Evolutionary conservation across 2,329 filamentous ascomycete genomes (phyloP), one percentile per base, ranked within the genome.

Genomic region (Onygenales sp.): DNA sequence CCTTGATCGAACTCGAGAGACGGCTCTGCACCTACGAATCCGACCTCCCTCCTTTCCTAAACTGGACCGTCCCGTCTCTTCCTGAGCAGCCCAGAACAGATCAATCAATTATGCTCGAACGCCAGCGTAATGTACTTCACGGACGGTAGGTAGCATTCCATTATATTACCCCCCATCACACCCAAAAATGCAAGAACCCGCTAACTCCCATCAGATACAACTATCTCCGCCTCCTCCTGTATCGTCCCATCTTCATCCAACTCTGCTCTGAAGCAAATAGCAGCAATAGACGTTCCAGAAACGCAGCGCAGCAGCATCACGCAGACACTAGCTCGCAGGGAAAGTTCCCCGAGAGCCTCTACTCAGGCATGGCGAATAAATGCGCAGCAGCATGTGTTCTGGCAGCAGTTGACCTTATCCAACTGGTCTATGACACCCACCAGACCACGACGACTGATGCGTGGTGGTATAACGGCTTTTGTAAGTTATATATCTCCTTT

Each of bases 401-500:
- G 2, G 57, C 65, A 2, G 65, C 68, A 0, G 59, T 65, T 3
- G 59, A 66, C 8, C 59, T 72, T 2, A 59, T 70, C 2, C 56
- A 58, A 1, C 58, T 67, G 5, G 56, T 70, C 1, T 54, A 67
- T 34, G 54, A 62, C 10, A 69, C 63, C 3, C 64, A 66, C 39
- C 49, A 52, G 40, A 63, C 63, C 1, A 55, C 62, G 1, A 40
- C 58, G 1, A 62, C 63, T 2, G 66, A 65, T 21, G 59, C 63
- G 3, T 70, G 67, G 69, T 71, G 69, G 69, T 70, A 70, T 54
- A 70, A 71, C 52, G 66, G 65, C 8, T 68, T 71, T 13, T 72
- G 69, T 70, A 61, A 39, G 67, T 60, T 3, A 39, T n/a, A 39
- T 10, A 39, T 10, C 6, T 27, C 21, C 21, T 27, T 27, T 27